These are phyloP conservation scores for Phoenix dactylifera DNA, from an alignment of 176 grass and related monocot genomes.

Conservation along the genomic window DNA sequence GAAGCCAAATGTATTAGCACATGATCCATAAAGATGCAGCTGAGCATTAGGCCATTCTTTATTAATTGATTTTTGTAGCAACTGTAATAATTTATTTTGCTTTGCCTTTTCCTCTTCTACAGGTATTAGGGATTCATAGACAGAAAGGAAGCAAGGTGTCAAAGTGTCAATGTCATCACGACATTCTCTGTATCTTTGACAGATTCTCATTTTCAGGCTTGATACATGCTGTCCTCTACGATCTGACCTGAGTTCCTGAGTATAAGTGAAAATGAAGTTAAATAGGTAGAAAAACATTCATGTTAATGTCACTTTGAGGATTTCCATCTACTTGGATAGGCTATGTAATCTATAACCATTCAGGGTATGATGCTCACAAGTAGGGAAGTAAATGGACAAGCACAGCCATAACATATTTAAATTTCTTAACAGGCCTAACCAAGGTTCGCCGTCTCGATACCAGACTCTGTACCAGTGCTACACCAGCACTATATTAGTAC, in stretches of 20 bases:
- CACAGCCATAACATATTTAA: too few species aligned
- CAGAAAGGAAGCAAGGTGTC: conserved; percentile 14
- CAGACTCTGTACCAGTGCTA: too few species aligned
- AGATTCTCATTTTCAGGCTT: not conserved
- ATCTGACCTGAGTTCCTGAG: not conserved
- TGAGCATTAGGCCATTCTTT: conserved; percentile 40
- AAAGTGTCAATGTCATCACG: conserved; percentile 26
- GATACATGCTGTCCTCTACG: not conserved
- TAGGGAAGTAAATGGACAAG: too few species aligned
- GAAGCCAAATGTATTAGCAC: conserved; percentile 48
- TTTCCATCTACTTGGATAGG: too few species aligned
- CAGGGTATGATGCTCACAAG: too few species aligned
- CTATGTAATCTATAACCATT: too few species aligned
- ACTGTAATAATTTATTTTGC: conserved; percentile 34
- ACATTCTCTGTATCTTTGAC: conserved; percentile 18
- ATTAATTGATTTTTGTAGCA: conserved; percentile 16
- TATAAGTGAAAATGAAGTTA: not conserved
- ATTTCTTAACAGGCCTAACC: too few species aligned
- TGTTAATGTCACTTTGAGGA: not conserved
- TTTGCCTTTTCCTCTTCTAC: conserved; percentile 26
- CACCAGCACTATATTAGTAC: too few species aligned
- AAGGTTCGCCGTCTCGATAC: too few species aligned
- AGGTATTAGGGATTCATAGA: conserved; percentile 42
- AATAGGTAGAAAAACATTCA: not conserved
- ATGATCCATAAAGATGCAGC: conserved; percentile 62